Conservation (phyloP, 768 basidiomycete species). For the Phanerodontia chrysosporium region DNA sequence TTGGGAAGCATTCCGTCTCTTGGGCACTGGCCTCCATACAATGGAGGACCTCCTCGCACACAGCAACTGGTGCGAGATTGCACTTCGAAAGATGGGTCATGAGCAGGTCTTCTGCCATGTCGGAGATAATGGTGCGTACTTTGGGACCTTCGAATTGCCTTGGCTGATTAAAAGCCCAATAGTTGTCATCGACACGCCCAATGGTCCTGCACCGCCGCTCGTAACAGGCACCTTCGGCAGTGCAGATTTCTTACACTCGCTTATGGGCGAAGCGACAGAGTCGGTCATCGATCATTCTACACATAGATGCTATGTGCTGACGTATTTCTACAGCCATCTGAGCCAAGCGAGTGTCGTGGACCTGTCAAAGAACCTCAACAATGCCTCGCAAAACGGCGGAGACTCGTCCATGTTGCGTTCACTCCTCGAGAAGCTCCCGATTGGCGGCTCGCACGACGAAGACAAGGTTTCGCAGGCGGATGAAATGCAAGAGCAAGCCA, state of each 20-base stretch:
- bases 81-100: conserved; percentile 65
- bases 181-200: conserved; percentile 45
- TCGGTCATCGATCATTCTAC: conserved; percentile 16
- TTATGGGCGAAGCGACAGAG: conserved; percentile 66
- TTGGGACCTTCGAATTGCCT: background rate
- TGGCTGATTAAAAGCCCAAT: background rate
- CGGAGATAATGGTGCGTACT: conserved; percentile 48
- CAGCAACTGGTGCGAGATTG: conserved; percentile 77
- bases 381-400: conserved; percentile 31
- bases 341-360: conserved; percentile 61
- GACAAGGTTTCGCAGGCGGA: conserved; percentile 53
- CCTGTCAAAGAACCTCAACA: conserved; percentile 46
- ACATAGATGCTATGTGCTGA: background rate
- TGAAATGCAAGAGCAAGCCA: conserved; percentile 46
- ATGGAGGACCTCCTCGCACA: conserved; percentile 77
- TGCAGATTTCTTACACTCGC: conserved; percentile 62
- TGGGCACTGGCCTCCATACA: conserved; percentile 66
- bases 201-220: conserved; percentile 54
- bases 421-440: conserved; percentile 46
- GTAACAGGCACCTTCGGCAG: conserved; percentile 69
- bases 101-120: conserved; percentile 76
- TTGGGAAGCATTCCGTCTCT: conserved; percentile 65
- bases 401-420: conserved; percentile 34
- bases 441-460: conserved; percentile 42
- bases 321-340: conserved; percentile 39